Base-by-base conservation (phyloP, 169 alveolate genomes). In the Besnoitia besnoiti region DNA sequence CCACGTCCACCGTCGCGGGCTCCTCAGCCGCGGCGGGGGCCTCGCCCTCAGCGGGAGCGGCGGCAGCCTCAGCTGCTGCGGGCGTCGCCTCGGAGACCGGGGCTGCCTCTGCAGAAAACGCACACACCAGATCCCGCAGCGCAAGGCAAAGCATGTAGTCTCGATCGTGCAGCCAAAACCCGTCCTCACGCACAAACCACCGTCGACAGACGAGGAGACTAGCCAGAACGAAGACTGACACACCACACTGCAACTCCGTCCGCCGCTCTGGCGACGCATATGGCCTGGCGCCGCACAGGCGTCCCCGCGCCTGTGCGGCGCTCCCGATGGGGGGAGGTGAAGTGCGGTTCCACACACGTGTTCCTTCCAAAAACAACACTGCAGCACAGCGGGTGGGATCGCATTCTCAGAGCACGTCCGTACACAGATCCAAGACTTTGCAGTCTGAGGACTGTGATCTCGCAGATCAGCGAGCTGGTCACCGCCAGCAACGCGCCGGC, bases 41-140 rank as follows among this genome's bases (percentile, higher is more conserved):
- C 80, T 30, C 87, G 50, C 59, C 87, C 47, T 77, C 55, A 4
- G 50, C n/a, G 47, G 49, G 35, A 27, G 55, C 87, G 10, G 87
- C 85, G 24, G 85, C 49, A 16, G 85, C 87, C 19, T 19, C 61
- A 77, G 87, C 87, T 19, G 80, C n/a, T 33, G 67, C 67, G 67
- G 14, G n/a, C 14, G 67, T 51, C 24, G 14, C 46, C 27, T 55
- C 59, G 16, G 24, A 21, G 24, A n/a, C 67, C 3, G 67, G 30
- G 67, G 67, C 67, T 21, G 46, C 44, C 82, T 73, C 47, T 37
- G 46, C 46, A 73, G 24, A n/a, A 73, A 73, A n/a, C 82, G 24
- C 82, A 73, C 82, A 73, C 67, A n/a, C 40, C 40, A 55, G 12
- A 49, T 55, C 27, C 67, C 12, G 67, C 12, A 5, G 67, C 7